Conservation (phyloP, 2,329 filamentous ascomycete genomes). For the Ascochyta clinopodiicola region DNA sequence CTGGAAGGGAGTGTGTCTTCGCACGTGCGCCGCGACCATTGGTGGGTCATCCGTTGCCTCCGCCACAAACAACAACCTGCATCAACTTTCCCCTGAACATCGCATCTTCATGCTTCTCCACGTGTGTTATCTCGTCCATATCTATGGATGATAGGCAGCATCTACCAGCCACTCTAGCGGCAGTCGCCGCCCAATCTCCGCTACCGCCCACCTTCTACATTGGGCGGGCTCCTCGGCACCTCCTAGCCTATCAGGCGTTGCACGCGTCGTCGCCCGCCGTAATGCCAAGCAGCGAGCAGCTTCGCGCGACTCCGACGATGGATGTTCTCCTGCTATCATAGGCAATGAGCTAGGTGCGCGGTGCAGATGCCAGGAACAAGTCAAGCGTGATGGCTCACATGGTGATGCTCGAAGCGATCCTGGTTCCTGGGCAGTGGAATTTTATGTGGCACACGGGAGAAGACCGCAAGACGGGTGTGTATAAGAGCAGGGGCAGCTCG, state of each 20-base stretch:
- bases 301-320: constrained; percentile 15
- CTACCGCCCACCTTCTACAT: constrained; percentile 13
- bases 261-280: constrained; percentile 12
- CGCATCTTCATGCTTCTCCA: not conserved
- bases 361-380: constrained; percentile 18
- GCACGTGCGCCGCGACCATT: constrained; percentile 9
- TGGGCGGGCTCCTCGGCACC: constrained; percentile 10
- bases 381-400: constrained; percentile 11
- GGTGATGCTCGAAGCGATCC: constrained; percentile 5
- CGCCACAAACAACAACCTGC: constrained; percentile 1
- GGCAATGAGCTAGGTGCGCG: constrained; percentile 12
- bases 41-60: not conserved
- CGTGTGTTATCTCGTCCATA: constrained; percentile 17
- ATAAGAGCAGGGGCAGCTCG: constrained; percentile 13
- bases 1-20: not conserved
- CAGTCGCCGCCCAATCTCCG: constrained; percentile 15
- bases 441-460: not conserved
- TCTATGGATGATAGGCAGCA: constrained; percentile 12
- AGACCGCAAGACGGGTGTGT: not conserved
- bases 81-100: constrained; percentile 2
- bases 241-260: constrained; percentile 16
- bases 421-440: constrained; percentile 7
- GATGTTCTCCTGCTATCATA: constrained; percentile 14
- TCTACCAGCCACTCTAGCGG: constrained; percentile 14
- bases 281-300: constrained; percentile 14